Evolutionary conservation across 2,329 filamentous ascomycete species (phyloP), one percentile per base, ranked within the genome.

Genomic region (Xylariaceae sp.): DNA sequence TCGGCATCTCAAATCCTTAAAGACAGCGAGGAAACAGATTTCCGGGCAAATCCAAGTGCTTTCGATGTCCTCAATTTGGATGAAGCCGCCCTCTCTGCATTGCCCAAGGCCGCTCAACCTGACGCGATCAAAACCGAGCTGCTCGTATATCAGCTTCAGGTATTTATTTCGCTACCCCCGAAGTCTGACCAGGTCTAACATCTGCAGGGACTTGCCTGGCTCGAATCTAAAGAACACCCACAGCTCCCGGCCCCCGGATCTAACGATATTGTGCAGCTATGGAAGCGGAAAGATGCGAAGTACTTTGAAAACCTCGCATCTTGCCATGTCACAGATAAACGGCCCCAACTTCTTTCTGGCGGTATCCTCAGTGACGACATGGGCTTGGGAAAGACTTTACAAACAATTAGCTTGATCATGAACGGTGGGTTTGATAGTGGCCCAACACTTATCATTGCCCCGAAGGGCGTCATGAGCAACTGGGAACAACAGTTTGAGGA

Each of bases 341-440:
- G 76, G 1, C 89, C 89, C 0, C 67, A 71, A 1, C 75, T 95
- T 18, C 82, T 88, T 6, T 88, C 83, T 44, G 90, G 90, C 15
- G 90, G 90, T 31, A 90, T 96, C 44, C 76, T 96, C 9, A 89
- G 90, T 2, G 90, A 96, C 65, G 90, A 96, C 61, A 96, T 96
- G 91, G 90, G 90, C 3, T 71, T 96, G 5, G 90, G 90, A 19
- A 95, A 95, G 71, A 96, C 90, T 0, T 76, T 96, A 9, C 87
- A 95, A 64, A 79, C 90, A 42, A 92, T 96, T 58, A 87, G 88
- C 46, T 71, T 95, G 33, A 85, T 96, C 48, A 70, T 91, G 44
- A 73, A 74, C 14, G 60, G 67, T 4, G 75, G 75, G 6, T 71
- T 70, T 18, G 71, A 71, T 0, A 65, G 73, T 2, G 83, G 82